Evolutionary conservation across 176 grass and related monocot species (phyloP).

Genomic region (Bromus sterilis): DNA sequence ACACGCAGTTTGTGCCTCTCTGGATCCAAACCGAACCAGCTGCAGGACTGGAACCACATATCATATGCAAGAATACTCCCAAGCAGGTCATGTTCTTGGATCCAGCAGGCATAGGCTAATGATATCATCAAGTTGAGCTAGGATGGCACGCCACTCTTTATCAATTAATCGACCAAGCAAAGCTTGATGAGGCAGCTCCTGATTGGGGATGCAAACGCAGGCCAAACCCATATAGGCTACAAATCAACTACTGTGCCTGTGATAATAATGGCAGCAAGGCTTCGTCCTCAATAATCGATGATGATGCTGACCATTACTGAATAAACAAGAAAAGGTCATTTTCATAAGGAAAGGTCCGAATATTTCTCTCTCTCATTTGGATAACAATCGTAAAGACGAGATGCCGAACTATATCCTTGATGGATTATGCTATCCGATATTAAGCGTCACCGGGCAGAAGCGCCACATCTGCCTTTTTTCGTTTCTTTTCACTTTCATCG

Average conservation of each 20-base stretch:
- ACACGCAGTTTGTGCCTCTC: not conserved
- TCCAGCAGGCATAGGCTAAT: conserved; percentile 7
- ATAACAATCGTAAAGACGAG: conserved; percentile 7
- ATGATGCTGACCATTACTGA: not conserved
- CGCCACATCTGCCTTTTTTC: not conserved
- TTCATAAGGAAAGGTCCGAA: not conserved
- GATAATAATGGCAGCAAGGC: not conserved
- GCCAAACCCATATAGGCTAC: not conserved
- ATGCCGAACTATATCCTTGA: not conserved
- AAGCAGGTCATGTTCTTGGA: not conserved
- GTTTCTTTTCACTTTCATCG: not conserved
- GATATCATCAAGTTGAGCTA: not conserved
- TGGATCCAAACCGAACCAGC: not conserved
- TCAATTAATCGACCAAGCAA: not conserved
- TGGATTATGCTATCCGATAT: not conserved
- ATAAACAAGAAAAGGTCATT: not conserved
- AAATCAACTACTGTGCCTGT: not conserved
- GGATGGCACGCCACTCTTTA: not conserved
- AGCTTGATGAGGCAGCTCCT: not conserved
- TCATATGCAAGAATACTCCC: not conserved
- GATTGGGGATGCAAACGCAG: not conserved
- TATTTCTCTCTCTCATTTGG: not conserved
- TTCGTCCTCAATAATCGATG: conserved; percentile 11
- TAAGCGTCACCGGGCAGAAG: not conserved
- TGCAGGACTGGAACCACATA: not conserved